phyloP scores from a whole-genome alignment of 2,329 filamentous ascomycete species.

The Teratosphaeria epicoccoides region DNA sequence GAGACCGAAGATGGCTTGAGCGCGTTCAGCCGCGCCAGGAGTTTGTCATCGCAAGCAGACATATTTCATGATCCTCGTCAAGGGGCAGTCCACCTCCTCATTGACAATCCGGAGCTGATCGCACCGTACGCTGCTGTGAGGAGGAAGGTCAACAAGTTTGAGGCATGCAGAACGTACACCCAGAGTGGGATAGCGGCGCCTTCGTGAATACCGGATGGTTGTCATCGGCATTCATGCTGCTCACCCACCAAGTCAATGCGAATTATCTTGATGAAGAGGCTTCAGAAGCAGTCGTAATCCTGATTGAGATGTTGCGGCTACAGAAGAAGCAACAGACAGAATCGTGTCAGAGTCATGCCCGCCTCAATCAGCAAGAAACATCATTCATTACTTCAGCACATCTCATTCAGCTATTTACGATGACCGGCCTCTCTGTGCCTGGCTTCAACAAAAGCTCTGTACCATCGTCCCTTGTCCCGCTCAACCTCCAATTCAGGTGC shows the following conservation, averaged over 20 bases:
- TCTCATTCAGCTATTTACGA: neutral
- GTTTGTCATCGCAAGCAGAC: slow-evolving; percentile 28
- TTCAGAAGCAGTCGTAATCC: too few relatives aligned
- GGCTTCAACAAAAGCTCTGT: neutral
- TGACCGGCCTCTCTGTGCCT: neutral
- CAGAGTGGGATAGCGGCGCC: neutral
- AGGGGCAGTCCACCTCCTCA: too few relatives aligned
- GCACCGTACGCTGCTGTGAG: too few relatives aligned
- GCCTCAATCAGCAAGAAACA: neutral
- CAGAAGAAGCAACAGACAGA: neutral
- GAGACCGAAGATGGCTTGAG: slow-evolving; percentile 35
- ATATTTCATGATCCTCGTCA: slow-evolving; percentile 6
- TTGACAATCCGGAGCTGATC: too few relatives aligned
- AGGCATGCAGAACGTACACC: neutral
- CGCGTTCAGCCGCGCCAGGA: slow-evolving; percentile 40
- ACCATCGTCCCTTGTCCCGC: neutral
- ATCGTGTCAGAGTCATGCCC: neutral
- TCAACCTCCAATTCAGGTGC: neutral
- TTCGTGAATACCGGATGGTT: neutral
- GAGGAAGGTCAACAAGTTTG: neutral
- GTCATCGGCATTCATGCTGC: neutral
- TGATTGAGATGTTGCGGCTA: too few relatives aligned
- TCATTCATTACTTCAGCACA: neutral
- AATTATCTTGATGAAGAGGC: too few relatives aligned
- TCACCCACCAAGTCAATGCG: too few relatives aligned